These are phyloP conservation scores for Calonectria hongkongensis DNA, from an alignment of 2,329 filamentous ascomycete genomes.

Conservation along the genomic window DNA sequence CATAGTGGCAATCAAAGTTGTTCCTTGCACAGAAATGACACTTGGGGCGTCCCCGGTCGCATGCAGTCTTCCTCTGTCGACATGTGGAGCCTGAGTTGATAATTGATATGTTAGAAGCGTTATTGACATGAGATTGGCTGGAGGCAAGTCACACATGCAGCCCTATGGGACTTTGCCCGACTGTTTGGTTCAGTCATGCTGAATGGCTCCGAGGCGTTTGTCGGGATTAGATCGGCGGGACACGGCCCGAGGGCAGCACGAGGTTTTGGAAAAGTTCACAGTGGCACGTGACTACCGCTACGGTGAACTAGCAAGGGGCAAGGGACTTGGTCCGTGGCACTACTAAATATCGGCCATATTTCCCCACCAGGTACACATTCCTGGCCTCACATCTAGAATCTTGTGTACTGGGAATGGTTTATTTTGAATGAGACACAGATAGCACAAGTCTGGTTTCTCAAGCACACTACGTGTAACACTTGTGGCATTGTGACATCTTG, in stretches of 20 bases:
- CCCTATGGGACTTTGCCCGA: neutral
- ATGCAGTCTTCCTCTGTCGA: conserved; percentile 11
- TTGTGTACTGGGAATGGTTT: too few species aligned
- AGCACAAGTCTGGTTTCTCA: too few species aligned
- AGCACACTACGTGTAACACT: too few species aligned
- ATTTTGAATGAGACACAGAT: too few species aligned
- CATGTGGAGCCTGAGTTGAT: conserved; percentile 5
- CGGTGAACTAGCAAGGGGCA: too few species aligned
- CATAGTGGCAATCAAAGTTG: conserved; percentile 3
- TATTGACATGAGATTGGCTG: neutral
- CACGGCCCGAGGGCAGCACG: neutral
- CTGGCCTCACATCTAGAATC: too few species aligned
- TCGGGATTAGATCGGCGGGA: neutral
- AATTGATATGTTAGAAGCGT: neutral
- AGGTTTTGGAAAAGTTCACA: neutral
- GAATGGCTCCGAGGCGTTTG: neutral
- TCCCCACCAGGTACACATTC: too few species aligned
- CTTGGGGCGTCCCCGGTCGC: neutral
- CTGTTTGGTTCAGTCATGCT: neutral
- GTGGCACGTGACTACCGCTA: neutral
- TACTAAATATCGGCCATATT: too few species aligned
- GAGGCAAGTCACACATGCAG: conserved; percentile 12
- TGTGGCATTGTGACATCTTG: too few species aligned
- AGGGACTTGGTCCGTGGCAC: too few species aligned
- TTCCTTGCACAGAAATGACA: conserved; percentile 4